These are phyloP conservation scores for Austroboletus festivus DNA, from an alignment of 768 basidiomycete genomes.

Conservation along the genomic window DNA sequence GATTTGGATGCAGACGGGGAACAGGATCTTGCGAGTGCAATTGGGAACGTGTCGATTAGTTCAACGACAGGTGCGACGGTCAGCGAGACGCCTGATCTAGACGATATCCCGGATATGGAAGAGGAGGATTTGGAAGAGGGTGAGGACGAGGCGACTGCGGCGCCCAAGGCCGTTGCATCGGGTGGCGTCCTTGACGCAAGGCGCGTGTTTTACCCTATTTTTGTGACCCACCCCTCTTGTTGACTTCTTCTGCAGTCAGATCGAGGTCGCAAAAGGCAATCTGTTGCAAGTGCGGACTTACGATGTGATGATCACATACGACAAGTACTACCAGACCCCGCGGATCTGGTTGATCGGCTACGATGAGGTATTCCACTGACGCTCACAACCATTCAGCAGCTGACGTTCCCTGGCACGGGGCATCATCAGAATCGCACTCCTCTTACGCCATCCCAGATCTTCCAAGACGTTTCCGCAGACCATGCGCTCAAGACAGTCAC, in stretches of 20 bases:
- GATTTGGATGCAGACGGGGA: slow-evolving; percentile 77
- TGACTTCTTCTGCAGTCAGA: slow-evolving; percentile 40
- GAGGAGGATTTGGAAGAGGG: slow-evolving; percentile 88
- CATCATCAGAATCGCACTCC: slow-evolving; percentile 74
- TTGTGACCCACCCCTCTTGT: not conserved
- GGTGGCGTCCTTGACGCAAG: slow-evolving; percentile 43
- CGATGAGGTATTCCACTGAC: slow-evolving; percentile 74
- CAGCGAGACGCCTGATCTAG: slow-evolving; percentile 82
- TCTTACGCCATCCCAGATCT: slow-evolving; percentile 85
- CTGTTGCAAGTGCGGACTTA: slow-evolving; percentile 95
- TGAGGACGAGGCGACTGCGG: slow-evolving; percentile 82
- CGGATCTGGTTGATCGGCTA: slow-evolving; percentile 97
- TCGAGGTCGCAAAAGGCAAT: slow-evolving; percentile 72
- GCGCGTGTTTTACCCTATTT: slow-evolving; percentile 33
- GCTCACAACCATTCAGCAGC: too few relatives aligned
- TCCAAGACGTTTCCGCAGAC: slow-evolving; percentile 96
- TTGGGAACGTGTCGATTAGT: slow-evolving; percentile 45
- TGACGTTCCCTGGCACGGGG: not conserved
- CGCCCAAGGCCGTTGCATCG: slow-evolving; percentile 42
- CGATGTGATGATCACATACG: slow-evolving; percentile 99
- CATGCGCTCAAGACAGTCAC: slow-evolving; percentile 99
- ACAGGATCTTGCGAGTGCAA: slow-evolving; percentile 41
- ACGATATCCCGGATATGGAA: slow-evolving; percentile 99
- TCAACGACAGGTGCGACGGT: slow-evolving; percentile 32
- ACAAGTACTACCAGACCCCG: slow-evolving; percentile 99